Evolutionary conservation across 768 basidiomycete species (phyloP).

Genomic region (Kwoniella heveanensis): DNA sequence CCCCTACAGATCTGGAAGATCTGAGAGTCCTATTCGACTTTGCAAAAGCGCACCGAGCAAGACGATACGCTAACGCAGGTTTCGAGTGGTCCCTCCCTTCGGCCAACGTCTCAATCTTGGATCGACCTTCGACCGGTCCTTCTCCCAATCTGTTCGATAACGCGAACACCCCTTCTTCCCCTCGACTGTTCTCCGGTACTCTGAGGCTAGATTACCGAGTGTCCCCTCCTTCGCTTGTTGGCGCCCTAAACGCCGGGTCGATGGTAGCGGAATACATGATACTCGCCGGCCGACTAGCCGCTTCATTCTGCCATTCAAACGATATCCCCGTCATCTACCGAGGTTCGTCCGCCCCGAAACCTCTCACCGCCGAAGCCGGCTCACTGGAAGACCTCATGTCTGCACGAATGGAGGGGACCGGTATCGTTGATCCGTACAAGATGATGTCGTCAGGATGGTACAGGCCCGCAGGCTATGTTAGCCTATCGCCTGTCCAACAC

Average conservation of each 20-base stretch:
- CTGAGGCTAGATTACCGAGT: slow-evolving; percentile 16
- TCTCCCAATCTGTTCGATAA: slow-evolving; percentile 27
- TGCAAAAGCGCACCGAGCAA: slow-evolving; percentile 23
- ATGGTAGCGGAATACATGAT: slow-evolving; percentile 82
- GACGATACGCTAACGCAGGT: slow-evolving; percentile 27
- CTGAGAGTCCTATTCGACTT: slow-evolving; percentile 24
- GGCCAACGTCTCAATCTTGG: slow-evolving; percentile 12
- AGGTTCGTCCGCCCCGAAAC: slow-evolving; percentile 48
- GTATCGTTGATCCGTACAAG: slow-evolving; percentile 57
- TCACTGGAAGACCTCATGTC: slow-evolving; percentile 61
- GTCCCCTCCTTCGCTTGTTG: background rate
- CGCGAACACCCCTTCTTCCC: slow-evolving; percentile 1
- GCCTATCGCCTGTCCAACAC: slow-evolving; percentile 58
- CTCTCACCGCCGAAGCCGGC: slow-evolving; percentile 43
- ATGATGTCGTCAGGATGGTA: slow-evolving; percentile 41
- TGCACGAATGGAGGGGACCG: slow-evolving; percentile 54
- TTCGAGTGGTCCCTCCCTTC: slow-evolving; percentile 27
- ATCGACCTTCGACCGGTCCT: background rate
- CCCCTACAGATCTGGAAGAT: slow-evolving; percentile 27
- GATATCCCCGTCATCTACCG: slow-evolving; percentile 70
- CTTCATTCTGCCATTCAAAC: slow-evolving; percentile 67
- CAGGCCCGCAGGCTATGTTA: slow-evolving; percentile 11
- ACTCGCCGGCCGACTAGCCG: slow-evolving; percentile 72
- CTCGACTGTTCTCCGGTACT: slow-evolving; percentile 8
- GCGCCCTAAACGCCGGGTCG: background rate